These are phyloP conservation scores for Lathyrus oleraceus DNA, from an alignment of 306 rosid species.

Conservation along the genomic window DNA sequence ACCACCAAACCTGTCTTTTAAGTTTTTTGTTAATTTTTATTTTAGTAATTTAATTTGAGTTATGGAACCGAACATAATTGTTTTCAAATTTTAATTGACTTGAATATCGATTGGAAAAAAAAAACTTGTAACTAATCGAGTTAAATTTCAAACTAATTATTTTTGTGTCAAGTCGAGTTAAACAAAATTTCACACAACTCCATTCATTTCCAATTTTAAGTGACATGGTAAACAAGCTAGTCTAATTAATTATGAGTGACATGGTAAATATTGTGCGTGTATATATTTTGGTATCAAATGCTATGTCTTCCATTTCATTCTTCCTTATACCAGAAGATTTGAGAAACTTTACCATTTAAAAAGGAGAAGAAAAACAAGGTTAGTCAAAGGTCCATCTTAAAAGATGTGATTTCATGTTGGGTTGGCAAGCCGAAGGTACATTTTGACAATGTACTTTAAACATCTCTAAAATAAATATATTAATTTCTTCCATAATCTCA, in stretches of 20 bases:
- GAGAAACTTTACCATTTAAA: conserved; percentile 39
- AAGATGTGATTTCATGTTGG: conserved; percentile 49
- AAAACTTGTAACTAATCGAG: no score
- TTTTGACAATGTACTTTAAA: conserved; percentile 35
- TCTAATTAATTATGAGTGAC: not conserved
- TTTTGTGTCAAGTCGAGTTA: no score
- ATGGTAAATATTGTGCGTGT: not conserved
- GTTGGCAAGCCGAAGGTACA: conserved; percentile 38
- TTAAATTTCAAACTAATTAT: no score
- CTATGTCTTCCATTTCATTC: conserved; percentile 8
- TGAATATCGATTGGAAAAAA: no score
- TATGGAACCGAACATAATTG: no score
- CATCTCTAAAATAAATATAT: conserved; percentile 38
- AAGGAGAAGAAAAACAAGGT: conserved; percentile 38
- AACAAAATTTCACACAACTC: no score
- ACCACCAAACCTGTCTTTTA: no score
- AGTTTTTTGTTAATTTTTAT: no score
- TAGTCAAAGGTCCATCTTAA: conserved; percentile 69
- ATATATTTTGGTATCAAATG: not conserved
- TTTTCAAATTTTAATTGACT: no score
- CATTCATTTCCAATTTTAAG: no score
- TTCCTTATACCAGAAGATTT: conserved; percentile 27
- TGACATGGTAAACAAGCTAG: not conserved
- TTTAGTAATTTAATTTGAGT: no score
- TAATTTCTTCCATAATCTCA: conserved; percentile 30